Base-by-base conservation (phyloP, 75 land plant species). In the Pinus taeda region DNA sequence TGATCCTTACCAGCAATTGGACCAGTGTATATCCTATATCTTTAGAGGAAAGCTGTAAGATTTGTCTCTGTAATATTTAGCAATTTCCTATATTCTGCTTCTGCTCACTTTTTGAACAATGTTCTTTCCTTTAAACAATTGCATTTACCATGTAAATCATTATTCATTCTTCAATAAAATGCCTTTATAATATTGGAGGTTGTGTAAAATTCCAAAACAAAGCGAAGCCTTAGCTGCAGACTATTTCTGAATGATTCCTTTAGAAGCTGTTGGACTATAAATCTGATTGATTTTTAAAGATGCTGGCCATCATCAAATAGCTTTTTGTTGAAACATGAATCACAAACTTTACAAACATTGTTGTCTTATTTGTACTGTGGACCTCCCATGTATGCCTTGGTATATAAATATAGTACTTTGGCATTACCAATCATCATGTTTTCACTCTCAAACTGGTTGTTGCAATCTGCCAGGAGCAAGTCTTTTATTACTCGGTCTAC, bases 131-230 rank as follows among this genome's bases (percentile, higher is more conserved):
- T 69, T 42, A 18, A 69, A 69, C 72, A 39, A 42, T 4, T 42
- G 53, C 42, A n/a, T 69, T 42, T 69, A 22, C 21, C 29, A 33
- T 67, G 72, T 42, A 42, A 69, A 69, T 69, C n/a, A 12, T 39
- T 21, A 69, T 42, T 69, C 22, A 69, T 42, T 69, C 72, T 69
- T 45, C 72, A 69, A 42, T 69, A 69, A 67, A 20, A 69, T 69
- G n/a, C 42, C 49, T 42, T 69, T 39, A 45, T 39, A 69, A 42
- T 69, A 42, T 69, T 45, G 4, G 42, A 37, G 72, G 53, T 45
- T 39, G 71, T 20, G 3, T 39, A 39, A 67, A 6, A 18, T 42
- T 42, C 21, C n/a, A 24, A 20, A 42, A 69, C 24, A 42, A 69
- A 18, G 3, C 55, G 8, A 18, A 69, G 42, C 22, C 49, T 36